Evolutionary conservation across 805 yeast species (phyloP), one percentile per base, ranked within the genome.

Genomic region (Myxozyma monticola): DNA sequence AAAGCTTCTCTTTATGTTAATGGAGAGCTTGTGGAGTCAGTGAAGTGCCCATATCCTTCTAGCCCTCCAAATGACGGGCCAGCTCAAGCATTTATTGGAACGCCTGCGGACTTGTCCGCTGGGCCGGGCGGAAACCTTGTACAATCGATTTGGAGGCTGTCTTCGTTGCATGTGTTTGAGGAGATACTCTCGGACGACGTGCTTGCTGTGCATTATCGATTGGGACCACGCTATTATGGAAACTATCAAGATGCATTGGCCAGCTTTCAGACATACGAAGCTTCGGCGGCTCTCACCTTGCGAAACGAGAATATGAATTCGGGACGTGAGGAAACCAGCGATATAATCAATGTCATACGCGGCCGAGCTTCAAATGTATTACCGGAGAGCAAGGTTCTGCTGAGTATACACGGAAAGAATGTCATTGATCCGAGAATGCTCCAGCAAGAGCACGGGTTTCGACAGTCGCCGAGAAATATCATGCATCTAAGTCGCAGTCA

Each of bases 171-270:
- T 44, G 30, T 61, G 5, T 50, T 61, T 28, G 60, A 54, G 22
- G 54, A 46, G 18, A 43, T 57, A 6, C 29, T 62, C 17, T 54
- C 62, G 12, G 54, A 48, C 17, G 65, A 61, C 22, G 21, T 56
- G 8, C 31, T 63, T 12, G 45, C 57, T 12, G 54, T 63, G n/a
- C 51, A 59, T 21, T 54, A 57, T 33, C 46, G 48, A 7, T 43
- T 62, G 8, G 64, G 64, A 1, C 60, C 65, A 2, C 35, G 59
- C 15, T 62, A 62, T 37, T 37, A 49, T n/a, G 65, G 65, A 15
- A 54, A 56, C 24, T 62, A 49, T 42, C 65, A 62, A 18, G 66
- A 60, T 17, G 29, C 56, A 1, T 45, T 62, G 28, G 62, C 61
- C 3, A 42, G 48, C n/a, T 62, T 54, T 30, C 59, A 60, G 38